Conservation (phyloP, 2,329 filamentous ascomycete species). For the Fusarium chlamydosporum region DNA sequence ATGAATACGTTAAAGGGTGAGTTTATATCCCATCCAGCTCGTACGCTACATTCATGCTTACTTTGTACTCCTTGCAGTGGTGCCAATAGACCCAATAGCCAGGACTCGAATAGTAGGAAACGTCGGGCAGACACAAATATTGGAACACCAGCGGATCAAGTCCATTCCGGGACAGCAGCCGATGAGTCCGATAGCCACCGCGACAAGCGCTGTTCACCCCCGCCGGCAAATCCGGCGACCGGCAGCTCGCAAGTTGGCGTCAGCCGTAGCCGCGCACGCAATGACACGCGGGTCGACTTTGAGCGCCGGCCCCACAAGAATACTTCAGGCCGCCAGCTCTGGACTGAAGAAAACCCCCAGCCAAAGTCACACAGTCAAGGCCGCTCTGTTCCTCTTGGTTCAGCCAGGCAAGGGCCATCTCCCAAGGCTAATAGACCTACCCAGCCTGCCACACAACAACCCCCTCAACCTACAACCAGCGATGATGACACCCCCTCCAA, state of each 20-base stretch:
- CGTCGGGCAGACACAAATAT: constrained; percentile 17
- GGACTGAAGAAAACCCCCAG: constrained; percentile 48
- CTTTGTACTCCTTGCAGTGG: constrained; percentile 1
- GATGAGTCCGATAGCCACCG: constrained; percentile 33
- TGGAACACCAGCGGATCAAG: constrained; percentile 4
- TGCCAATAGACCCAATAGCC: constrained; percentile 4
- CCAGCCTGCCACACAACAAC: background rate
- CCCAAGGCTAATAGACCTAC: background rate
- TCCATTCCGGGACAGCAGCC: background rate
- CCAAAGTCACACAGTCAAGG: constrained; percentile 26
- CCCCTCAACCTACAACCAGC: background rate
- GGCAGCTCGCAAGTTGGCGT: constrained; percentile 34
- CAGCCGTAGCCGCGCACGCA: constrained; percentile 31
- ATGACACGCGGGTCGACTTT: constrained; percentile 39
- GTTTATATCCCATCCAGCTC: constrained; percentile 2
- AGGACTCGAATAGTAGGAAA: constrained; percentile 20
- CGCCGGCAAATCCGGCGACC: constrained; percentile 31
- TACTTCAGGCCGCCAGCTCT: constrained; percentile 48
- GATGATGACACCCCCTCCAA: constrained; percentile 26
- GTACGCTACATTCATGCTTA: constrained; percentile 5
- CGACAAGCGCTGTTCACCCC: constrained; percentile 51
- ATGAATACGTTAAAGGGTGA: constrained; percentile 34
- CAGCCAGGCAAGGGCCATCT: constrained; percentile 11
- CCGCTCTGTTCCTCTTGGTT: constrained; percentile 16
- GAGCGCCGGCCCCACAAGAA: constrained; percentile 45